phyloP scores from a whole-genome alignment of 306 rosid species.

The Fragaria vesca region DNA sequence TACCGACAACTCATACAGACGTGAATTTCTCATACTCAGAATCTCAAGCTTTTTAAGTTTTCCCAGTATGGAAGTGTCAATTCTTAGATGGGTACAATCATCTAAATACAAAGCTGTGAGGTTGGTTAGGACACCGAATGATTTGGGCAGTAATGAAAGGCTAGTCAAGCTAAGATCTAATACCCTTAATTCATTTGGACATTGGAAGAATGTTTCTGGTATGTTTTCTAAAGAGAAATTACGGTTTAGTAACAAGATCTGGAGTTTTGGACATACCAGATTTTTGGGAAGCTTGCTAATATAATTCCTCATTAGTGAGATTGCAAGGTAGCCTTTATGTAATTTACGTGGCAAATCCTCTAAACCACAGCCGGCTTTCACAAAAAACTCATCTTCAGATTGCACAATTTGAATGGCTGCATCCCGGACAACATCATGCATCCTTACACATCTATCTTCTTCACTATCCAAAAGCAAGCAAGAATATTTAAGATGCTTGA shows the following conservation, averaged over 20 bases:
- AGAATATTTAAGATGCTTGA: conserved; percentile 9
- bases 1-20: accelerated
- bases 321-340: neutral
- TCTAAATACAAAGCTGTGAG: neutral
- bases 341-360: neutral
- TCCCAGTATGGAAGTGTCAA: neutral
- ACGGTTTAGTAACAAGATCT: neutral
- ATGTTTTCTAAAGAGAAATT: neutral
- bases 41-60: neutral
- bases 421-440: neutral
- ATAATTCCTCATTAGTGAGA: neutral
- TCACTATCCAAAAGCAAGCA: neutral
- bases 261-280: neutral
- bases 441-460: neutral
- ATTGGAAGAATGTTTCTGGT: neutral
- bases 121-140: neutral
- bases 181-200: neutral
- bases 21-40: neutral
- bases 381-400: neutral
- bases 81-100: accelerated
- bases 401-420: neutral
- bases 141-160: neutral
- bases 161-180: neutral
- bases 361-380: neutral
- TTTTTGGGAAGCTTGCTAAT: neutral